Base-by-base conservation (phyloP, 2,329 filamentous ascomycete species). In the Paraphaeosphaeria minitans region DNA sequence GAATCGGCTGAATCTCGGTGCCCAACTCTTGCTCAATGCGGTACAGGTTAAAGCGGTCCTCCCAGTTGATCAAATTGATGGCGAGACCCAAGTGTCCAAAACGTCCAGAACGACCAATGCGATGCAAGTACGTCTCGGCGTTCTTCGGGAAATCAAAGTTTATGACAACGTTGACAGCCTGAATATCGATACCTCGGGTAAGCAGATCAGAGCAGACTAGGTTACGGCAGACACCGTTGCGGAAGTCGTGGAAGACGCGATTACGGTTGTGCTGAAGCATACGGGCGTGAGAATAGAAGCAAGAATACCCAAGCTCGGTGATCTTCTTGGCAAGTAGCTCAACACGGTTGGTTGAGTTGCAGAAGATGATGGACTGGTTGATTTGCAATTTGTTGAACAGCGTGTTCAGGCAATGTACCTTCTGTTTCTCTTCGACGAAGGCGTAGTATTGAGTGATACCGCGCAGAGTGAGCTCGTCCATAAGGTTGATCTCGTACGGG, bases 141-240 rank as follows among this genome's bases (percentile, higher is more conserved):
- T 99, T 99, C 83, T 99, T 99, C 55, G 95, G 95, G 78, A 99
- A 99, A 74, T 99, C 95, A 73, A 99, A 99, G 82, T 99, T 99
- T 86, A 99, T 99, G 75, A 99, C 95, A 56, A 99, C 95, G 71
- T 99, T 99, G 74, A 99, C 95, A 55, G 95, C 95, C 79, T 99
- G 95, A 66, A 99, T 99, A 80, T 99, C 95, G 73, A 99, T 99
- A 87, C 95, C 95, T 80, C 95, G 93, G 64, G 95, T 99, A 64
- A 99, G 86, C 41, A 99, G 84, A 80, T 99, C 95, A 2, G 96
- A 99, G 80, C 95, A 99, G 63, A 99, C 95, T 39, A 99, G 87
- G 77, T 99, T 99, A 72, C 95, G 92, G 83, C 94, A 98, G 54
- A 97, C 93, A 58, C 95, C 95, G 71, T 97, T 97, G 68, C 95